phyloP scores from a whole-genome alignment of 805 yeast genomes.

The Barnettozyma sucrosica region DNA sequence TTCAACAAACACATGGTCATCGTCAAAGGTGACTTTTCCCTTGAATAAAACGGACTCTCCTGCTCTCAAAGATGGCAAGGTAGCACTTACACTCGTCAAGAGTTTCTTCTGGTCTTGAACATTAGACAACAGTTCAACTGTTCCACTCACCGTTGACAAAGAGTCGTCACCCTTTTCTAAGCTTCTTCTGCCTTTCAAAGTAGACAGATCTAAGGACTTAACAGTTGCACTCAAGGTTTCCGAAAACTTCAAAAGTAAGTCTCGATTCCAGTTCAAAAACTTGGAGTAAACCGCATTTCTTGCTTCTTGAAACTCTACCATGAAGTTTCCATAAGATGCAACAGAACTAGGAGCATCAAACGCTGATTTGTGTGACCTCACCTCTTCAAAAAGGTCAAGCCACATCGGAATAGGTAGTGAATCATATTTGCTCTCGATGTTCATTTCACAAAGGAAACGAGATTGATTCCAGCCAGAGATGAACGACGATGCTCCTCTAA shows the following conservation, averaged over 20 bases:
- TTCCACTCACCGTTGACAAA: constrained; percentile 33
- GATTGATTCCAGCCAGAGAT: constrained; percentile 47
- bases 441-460: constrained; percentile 56
- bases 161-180: constrained; percentile 34
- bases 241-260: constrained; percentile 37
- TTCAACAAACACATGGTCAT: constrained; percentile 54
- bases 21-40: constrained; percentile 42
- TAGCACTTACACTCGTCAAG: constrained; percentile 1
- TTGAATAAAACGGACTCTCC: constrained; percentile 37
- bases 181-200: constrained; percentile 30
- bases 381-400: constrained; percentile 40
- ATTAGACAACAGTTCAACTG: constrained; percentile 33
- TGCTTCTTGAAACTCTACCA: constrained; percentile 45
- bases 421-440: constrained; percentile 34
- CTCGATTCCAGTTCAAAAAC: constrained; percentile 55
- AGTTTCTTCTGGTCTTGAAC: constrained; percentile 29
- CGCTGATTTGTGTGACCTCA: constrained; percentile 36
- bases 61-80: constrained; percentile 10
- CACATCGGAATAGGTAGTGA: constrained; percentile 38
- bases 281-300: constrained; percentile 46
- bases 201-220: constrained; percentile 25
- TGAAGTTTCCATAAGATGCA: constrained; percentile 36
- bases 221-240: constrained; percentile 30
- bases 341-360: constrained; percentile 46
- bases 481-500: constrained; percentile 31